Conservation (phyloP, 2,329 filamentous ascomycete species). For the Rutstroemia sp. region DNA sequence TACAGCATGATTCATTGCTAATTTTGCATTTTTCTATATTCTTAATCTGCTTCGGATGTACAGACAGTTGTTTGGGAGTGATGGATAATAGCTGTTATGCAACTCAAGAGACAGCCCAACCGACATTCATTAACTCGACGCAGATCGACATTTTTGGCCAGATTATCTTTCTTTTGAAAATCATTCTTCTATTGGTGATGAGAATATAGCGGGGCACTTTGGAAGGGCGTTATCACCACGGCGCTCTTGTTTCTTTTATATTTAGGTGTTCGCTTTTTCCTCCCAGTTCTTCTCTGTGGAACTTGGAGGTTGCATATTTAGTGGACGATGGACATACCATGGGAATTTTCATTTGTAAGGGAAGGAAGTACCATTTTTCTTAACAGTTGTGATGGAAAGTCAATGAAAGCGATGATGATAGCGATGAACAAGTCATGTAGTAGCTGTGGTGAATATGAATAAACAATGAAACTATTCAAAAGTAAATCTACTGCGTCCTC, state of each 20-base stretch:
- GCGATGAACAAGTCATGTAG: slow-evolving; percentile 1
- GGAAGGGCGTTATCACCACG: slow-evolving; percentile 15
- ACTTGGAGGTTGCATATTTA: slow-evolving; percentile 16
- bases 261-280: background rate
- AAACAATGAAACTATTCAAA: background rate
- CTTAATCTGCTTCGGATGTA: slow-evolving; percentile 28
- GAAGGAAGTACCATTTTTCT: slow-evolving; percentile 6
- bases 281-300: slow-evolving; percentile 6
- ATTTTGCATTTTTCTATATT: slow-evolving; percentile 14
- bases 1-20: slow-evolving; percentile 6
- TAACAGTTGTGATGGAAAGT: background rate
- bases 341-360: slow-evolving; percentile 16
- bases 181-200: slow-evolving; percentile 10
- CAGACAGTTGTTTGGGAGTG: slow-evolving; percentile 16
- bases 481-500: background rate
- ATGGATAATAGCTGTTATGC: slow-evolving; percentile 20
- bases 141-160: slow-evolving; percentile 11
- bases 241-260: slow-evolving; percentile 8
- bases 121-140: slow-evolving; percentile 20
- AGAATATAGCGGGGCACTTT: slow-evolving; percentile 17
- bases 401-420: background rate
- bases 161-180: slow-evolving; percentile 13
- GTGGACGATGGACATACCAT: slow-evolving; percentile 20
- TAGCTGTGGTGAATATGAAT: slow-evolving; percentile 2
- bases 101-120: slow-evolving; percentile 13